Percentiles rank a stretch among this genome's conserved stretches.
Evolutionary conservation across 345 rosid species (phyloP).

Genomic region (Eucalyptus marginata): DNA sequence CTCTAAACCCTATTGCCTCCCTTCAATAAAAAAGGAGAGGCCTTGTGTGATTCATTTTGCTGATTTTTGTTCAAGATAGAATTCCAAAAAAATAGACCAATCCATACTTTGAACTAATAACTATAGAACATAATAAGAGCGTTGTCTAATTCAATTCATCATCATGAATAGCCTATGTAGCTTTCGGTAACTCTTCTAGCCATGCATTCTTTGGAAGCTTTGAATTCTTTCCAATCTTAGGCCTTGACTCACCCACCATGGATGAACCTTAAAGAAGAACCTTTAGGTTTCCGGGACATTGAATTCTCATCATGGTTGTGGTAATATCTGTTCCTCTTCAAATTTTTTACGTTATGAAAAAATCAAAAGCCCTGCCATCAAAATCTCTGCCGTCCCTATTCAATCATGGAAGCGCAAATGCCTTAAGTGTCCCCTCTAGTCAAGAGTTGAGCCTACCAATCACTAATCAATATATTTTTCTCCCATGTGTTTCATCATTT

Average conservation of each 20-base stretch:
- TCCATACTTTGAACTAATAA: background rate
- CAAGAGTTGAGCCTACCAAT: background rate
- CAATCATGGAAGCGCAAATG: background rate
- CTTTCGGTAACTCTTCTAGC: background rate
- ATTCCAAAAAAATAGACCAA: background rate
- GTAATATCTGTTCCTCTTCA: background rate
- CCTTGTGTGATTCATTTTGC: background rate
- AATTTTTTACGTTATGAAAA: background rate
- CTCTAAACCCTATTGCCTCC: background rate
- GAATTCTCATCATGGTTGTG: background rate
- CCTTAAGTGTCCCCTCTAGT: background rate
- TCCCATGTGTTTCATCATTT: background rate
- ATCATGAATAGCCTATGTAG: background rate
- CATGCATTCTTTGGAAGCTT: background rate
- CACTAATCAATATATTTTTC: background rate
- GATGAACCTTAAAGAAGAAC: background rate
- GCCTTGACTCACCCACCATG: background rate
- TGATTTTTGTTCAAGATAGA: background rate
- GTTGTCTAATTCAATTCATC: background rate
- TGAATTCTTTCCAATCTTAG: background rate
- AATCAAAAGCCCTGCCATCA: background rate
- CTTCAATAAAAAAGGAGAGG: background rate
- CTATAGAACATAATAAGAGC: background rate
- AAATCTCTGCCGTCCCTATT: background rate
- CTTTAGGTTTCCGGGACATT: background rate